Base-by-base conservation (phyloP, 768 basidiomycete genomes). In the Suillus alpinus region DNA sequence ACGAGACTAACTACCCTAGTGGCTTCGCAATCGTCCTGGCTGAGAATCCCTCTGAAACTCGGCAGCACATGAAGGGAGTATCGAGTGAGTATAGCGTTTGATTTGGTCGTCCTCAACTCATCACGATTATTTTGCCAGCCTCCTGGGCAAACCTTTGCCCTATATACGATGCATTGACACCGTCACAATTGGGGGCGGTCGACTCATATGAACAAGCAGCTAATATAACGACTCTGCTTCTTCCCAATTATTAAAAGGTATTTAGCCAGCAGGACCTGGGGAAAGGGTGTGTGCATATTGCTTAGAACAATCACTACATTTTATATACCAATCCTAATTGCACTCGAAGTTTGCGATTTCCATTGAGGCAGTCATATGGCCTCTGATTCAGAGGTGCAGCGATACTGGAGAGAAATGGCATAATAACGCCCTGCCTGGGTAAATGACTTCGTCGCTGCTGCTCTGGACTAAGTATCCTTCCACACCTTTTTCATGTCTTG, bases 11-110 rank as follows among this genome's bases (percentile, higher is more conserved):
- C 49, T 32, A 10, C 32, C n/a, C 6, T 43, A 71, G 71, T 49
- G 71, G 71, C 0, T 72, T 72, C 5, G 71, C 66, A 52, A 40
- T 73, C 4, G 68, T 72, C 9, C 58, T 72, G 61, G 71, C 62
- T 2, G 68, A 71, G 56, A 32, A 67, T 55, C 71, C 71, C 5
- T 18, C 51, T 3, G 69, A 66, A 13, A 60, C 61, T 18, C 39
- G 20, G 3, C n/a, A 31, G 2, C 62, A 71, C 47, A 41, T 71
- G 4, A 63, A 62, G 5, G n/a, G 1, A 26, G 57, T 63, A 37
- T 62, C 70, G 6, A 10, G 70, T 71, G 37, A 52, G 64, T 14
- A n/a, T 13, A 5, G 9, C 12, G 16, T 39, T 26, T 13, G 41
- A 4, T 40, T 36, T 23, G 1, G 3, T 20, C 49, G 14, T 32